Percentiles rank a stretch among this genome's conserved stretches.
Conservation (phyloP, 371 early-diverging fungal species). For the Rhizomucor pusillus region DNA sequence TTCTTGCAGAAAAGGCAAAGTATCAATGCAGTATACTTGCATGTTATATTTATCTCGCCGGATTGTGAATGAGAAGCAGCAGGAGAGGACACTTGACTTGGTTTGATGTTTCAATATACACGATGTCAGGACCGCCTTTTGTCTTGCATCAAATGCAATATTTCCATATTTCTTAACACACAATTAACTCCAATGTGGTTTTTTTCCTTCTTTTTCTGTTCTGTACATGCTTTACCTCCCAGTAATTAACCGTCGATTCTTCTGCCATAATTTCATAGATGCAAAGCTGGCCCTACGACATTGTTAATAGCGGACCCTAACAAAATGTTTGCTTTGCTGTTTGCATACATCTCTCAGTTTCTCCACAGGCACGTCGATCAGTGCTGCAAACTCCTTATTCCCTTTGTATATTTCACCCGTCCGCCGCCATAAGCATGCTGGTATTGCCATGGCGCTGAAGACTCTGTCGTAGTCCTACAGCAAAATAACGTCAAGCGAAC, state of each 20-base stretch:
- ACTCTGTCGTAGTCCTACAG: slow-evolving; percentile 85
- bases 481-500: neutral
- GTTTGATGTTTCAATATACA: slow-evolving; percentile 66
- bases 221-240: slow-evolving; percentile 56
- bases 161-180: slow-evolving; percentile 82
- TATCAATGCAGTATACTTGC: slow-evolving; percentile 9
- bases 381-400: slow-evolving; percentile 90
- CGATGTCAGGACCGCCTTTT: slow-evolving; percentile 93
- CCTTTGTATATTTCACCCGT: slow-evolving; percentile 96
- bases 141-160: slow-evolving; percentile 92
- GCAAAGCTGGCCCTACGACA: slow-evolving; percentile 49
- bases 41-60: slow-evolving; percentile 90
- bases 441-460: slow-evolving; percentile 91
- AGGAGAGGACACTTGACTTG: slow-evolving; percentile 58
- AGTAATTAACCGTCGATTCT: slow-evolving; percentile 78
- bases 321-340: neutral
- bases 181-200: neutral
- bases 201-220: neutral
- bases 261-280: slow-evolving; percentile 89
- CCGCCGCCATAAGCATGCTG: slow-evolving; percentile 92
- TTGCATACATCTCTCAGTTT: slow-evolving; percentile 65
- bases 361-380: slow-evolving; percentile 83
- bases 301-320: neutral
- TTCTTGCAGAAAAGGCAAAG: neutral
- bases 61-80: slow-evolving; percentile 93